phyloP scores from a whole-genome alignment of 495 filamentous ascomycete species.

The Neurospora terricola region DNA sequence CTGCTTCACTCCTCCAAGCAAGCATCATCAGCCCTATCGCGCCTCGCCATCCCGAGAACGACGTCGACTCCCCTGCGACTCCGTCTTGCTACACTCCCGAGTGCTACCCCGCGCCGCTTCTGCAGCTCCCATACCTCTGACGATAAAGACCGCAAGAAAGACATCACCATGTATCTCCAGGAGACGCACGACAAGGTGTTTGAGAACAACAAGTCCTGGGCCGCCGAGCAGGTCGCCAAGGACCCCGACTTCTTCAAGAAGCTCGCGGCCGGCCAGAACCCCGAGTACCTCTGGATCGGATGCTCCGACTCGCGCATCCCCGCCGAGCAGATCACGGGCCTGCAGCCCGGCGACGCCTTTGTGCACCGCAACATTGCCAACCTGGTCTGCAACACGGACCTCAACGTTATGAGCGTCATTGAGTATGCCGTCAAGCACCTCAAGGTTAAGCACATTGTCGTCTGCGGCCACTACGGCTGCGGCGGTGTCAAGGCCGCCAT shows the following conservation, averaged over 20 bases:
- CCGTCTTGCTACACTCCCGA: background rate
- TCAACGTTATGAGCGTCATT: slow-evolving; percentile 53
- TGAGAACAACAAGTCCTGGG: slow-evolving; percentile 45
- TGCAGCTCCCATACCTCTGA: background rate
- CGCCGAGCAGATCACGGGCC: slow-evolving; percentile 48
- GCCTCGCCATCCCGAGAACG: background rate
- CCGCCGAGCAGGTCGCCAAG: slow-evolving; percentile 34
- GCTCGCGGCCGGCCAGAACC: slow-evolving; percentile 42
- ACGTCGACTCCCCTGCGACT: background rate
- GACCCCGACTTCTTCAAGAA: slow-evolving; percentile 48
- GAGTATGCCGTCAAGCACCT: slow-evolving; percentile 51
- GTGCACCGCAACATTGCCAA: slow-evolving; percentile 58
- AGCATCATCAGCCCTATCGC: background rate
- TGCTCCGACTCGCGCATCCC: slow-evolving; percentile 56
- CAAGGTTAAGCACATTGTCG: slow-evolving; percentile 53
- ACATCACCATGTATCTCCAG: slow-evolving; percentile 33
- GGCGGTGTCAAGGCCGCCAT: slow-evolving; percentile 55
- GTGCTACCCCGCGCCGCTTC: background rate
- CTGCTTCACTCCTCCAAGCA: background rate
- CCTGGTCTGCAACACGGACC: slow-evolving; percentile 47
- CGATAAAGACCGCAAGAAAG: slow-evolving; percentile 12
- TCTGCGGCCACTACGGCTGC: slow-evolving; percentile 57
- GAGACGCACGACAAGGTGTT: slow-evolving; percentile 45
- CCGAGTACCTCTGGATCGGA: slow-evolving; percentile 56
- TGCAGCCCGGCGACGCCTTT: slow-evolving; percentile 51